Evolutionary conservation across 2,329 filamentous ascomycete species (phyloP), one percentile per base, ranked within the genome.

Genomic region (Aspergillus amoenus): DNA sequence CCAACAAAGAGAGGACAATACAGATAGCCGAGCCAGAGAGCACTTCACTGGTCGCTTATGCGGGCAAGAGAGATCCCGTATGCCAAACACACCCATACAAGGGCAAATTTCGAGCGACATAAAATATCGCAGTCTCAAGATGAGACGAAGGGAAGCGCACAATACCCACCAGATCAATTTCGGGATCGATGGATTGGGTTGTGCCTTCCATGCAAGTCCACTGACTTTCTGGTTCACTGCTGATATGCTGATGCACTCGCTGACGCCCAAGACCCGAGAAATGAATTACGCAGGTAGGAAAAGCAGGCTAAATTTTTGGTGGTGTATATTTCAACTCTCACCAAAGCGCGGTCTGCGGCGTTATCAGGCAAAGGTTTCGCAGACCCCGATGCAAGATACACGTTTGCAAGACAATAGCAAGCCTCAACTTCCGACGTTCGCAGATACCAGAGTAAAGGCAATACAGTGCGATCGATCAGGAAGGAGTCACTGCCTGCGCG

Each of bases 211-310:
- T 39, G 22, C 32, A 57, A 40, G 37, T 21, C 43, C 13, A 42
- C n/a, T 30, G 39, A 43, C 30, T 27, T 45, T 60, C 56, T 60
- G 61, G 65, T 73, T 61, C 72, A 68, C 73, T 79, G 71, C 64
- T 74, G 69, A 68, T 71, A 75, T 71, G 78, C 79, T 79, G 76
- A 77, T 81, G 73, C 76, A 79, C 81, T 82, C 80, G 80, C 80
- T 82, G 77, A 78, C 76, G 70, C 70, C 71, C 57, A 61, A 68
- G 53, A 62, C 53, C 57, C 57, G 61, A 66, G 60, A 63, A 61
- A 58, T 57, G 51, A 62, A 58, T 62, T 61, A 60, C 56, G 53
- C 58, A 64, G 60, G 58, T 59, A 62, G 55, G 62, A 60, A 68
- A 64, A 59, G 61, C 56, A 56, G 57, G 53, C 57, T 49, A 50